Evolutionary conservation across 23 red algal genomes (phyloP).

Genomic region (Pyropia haitanensis): DNA sequence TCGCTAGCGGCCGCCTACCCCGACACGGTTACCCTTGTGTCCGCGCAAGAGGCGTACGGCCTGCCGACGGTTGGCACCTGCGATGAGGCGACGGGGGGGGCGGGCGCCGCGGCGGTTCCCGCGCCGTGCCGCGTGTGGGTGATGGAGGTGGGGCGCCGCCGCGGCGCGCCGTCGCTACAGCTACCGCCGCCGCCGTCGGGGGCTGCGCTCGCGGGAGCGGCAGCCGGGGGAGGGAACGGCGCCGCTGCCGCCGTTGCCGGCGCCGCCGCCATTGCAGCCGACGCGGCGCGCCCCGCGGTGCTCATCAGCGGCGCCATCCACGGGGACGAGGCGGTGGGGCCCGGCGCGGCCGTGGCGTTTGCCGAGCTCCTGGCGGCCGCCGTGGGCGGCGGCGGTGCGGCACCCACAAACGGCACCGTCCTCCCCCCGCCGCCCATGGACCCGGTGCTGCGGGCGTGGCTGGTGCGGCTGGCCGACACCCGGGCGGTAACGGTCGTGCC

Average conservation of each 20-base stretch:
- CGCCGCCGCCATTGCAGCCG: too few species aligned
- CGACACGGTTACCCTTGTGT: slow-evolving; percentile 30
- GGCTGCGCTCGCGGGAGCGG: too few species aligned
- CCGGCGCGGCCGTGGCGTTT: slow-evolving; percentile 42
- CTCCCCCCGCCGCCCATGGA: background rate
- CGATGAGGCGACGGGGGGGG: background rate
- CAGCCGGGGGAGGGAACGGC: too few species aligned
- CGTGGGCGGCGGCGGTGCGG: background rate
- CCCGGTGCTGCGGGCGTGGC: slow-evolving; percentile 15
- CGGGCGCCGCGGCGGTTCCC: background rate
- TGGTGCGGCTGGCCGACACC: slow-evolving; percentile 42
- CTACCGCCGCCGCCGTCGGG: too few species aligned
- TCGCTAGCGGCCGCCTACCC: slow-evolving; percentile 40
- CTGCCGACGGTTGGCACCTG: slow-evolving; percentile 76
- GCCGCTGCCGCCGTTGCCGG: too few species aligned
- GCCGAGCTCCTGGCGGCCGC: slow-evolving; percentile 14
- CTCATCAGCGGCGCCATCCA: slow-evolving; percentile 78
- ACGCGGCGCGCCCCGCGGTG: slow-evolving; percentile 48
- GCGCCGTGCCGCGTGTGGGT: slow-evolving; percentile 75
- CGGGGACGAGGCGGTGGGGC: slow-evolving; percentile 83
- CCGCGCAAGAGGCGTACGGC: slow-evolving; percentile 52
- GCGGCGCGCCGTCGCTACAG: background rate
- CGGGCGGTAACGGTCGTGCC: slow-evolving; percentile 24
- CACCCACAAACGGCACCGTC: too few species aligned
- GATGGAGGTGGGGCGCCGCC: slow-evolving; percentile 20